Percentiles rank a stretch among this genome's conserved stretches.
Evolutionary conservation across 352 stramenopile genomes (phyloP).

Genomic region (Stramenopiles sp.): DNA sequence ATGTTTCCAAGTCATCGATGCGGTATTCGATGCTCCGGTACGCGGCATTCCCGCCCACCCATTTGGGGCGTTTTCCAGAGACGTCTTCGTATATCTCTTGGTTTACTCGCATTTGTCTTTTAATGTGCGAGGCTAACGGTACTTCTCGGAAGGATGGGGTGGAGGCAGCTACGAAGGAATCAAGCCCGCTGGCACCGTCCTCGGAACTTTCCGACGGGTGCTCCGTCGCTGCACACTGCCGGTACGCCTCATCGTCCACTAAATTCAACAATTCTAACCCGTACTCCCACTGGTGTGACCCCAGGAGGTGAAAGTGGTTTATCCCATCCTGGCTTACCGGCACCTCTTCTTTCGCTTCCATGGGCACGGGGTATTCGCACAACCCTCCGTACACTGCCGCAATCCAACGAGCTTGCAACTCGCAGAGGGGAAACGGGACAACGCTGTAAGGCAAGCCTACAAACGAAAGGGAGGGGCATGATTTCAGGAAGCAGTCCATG

Average conservation of each 20-base stretch:
- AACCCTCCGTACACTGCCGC: constrained; percentile 13
- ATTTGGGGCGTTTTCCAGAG: not conserved
- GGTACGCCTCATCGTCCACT: not conserved
- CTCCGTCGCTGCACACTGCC: no score
- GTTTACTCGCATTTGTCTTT: no score
- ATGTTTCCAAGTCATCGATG: no score
- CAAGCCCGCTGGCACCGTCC: not conserved
- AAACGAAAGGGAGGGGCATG: constrained; percentile 33
- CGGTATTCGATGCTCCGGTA: not conserved
- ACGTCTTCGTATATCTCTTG: not conserved
- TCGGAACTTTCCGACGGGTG: no score
- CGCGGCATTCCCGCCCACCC: not conserved
- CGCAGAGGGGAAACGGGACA: constrained; percentile 43
- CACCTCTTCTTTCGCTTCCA: not conserved
- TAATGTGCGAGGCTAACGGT: not conserved
- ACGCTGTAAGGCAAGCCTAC: constrained; percentile 37
- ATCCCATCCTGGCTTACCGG: not conserved
- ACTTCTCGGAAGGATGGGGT: not conserved
- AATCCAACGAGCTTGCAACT: constrained; percentile 37
- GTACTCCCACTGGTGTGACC: not conserved
- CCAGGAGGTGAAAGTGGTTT: not conserved
- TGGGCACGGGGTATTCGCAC: not conserved
- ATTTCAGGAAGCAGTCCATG: constrained; percentile 35
- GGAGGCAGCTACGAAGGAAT: not conserved
- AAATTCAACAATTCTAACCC: not conserved